Conservation (phyloP, 2,329 filamentous ascomycete genomes). For the Zarea fungicola region DNA sequence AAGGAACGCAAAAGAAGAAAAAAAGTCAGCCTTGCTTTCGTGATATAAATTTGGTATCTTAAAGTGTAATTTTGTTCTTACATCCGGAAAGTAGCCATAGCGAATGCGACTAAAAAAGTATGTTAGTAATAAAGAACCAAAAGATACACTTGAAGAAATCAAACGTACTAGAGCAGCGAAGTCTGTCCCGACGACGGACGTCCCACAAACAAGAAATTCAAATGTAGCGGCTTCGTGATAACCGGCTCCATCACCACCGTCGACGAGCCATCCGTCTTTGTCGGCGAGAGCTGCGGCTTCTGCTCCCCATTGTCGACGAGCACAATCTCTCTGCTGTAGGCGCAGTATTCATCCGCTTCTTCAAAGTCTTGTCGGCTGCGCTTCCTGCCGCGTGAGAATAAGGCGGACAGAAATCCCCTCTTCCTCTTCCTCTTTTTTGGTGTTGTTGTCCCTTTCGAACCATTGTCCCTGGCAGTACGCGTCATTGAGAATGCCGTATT, state of each 20-base stretch:
- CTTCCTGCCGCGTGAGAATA: slow-evolving; percentile 6
- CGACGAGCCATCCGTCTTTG: neutral
- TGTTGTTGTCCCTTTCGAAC: neutral
- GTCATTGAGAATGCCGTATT: neutral
- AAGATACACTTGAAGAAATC: fast-evolving
- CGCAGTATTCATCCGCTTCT: neutral
- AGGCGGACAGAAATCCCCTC: neutral
- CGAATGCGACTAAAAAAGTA: slow-evolving; percentile 29
- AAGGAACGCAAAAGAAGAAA: too few relatives aligned
- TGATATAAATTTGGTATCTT: too few relatives aligned
- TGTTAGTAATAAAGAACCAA: neutral
- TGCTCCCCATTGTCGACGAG: neutral
- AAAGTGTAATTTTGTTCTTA: slow-evolving; percentile 17
- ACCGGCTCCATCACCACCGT: slow-evolving; percentile 12
- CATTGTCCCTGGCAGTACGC: too few relatives aligned
- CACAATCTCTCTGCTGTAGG: neutral
- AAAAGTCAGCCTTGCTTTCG: slow-evolving; percentile 10
- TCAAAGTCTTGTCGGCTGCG: slow-evolving; percentile 2
- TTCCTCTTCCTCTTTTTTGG: neutral
- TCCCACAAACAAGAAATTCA: slow-evolving; percentile 35
- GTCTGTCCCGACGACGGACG: slow-evolving; percentile 29
- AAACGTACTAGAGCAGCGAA: slow-evolving; percentile 32
- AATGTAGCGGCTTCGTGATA: slow-evolving; percentile 20
- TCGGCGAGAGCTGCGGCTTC: neutral
- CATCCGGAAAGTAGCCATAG: slow-evolving; percentile 34